phyloP scores from a whole-genome alignment of 1,284 basidiomycete species.

The Cystobasidium pallidum region DNA sequence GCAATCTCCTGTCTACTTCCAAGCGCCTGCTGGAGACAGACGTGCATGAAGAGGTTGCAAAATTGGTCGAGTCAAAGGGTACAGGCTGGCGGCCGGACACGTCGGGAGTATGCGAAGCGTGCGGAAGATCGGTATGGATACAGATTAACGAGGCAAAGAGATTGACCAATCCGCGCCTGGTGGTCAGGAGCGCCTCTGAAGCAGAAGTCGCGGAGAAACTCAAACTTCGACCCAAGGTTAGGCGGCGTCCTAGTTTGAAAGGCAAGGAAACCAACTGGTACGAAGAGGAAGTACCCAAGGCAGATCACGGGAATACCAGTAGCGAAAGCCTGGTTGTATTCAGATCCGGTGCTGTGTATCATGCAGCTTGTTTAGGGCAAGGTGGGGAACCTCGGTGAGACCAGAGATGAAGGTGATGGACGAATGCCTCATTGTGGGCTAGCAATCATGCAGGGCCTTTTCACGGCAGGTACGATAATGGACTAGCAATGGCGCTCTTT shows the following conservation, averaged over 20 bases:
- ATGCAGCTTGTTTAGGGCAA: slow-evolving; percentile 34
- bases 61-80: slow-evolving; percentile 54
- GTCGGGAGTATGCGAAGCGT: slow-evolving; percentile 45
- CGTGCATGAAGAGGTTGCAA: slow-evolving; percentile 72
- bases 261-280: slow-evolving; percentile 54
- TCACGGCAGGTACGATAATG: too few species aligned
- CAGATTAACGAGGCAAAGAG: slow-evolving; percentile 42
- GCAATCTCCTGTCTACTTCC: slow-evolving; percentile 85
- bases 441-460: too few species aligned
- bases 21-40: slow-evolving; percentile 82
- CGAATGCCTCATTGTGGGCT: too few species aligned
- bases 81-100: slow-evolving; percentile 56
- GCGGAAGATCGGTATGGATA: slow-evolving; percentile 43
- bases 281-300: slow-evolving; percentile 10
- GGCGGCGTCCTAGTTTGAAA: slow-evolving; percentile 51
- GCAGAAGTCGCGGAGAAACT: slow-evolving; percentile 48
- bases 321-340: slow-evolving; percentile 35
- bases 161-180: slow-evolving; percentile 45
- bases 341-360: slow-evolving; percentile 36
- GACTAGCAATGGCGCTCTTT: too few species aligned
- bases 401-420: too few species aligned
- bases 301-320: neutral
- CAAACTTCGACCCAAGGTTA: slow-evolving; percentile 47
- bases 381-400: neutral
- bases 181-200: slow-evolving; percentile 44